Percentiles rank a stretch among this genome's conserved stretches.
Evolutionary conservation across 2,329 filamentous ascomycete species (phyloP).

Genomic region (Stagonosporopsis chrysanthemi): DNA sequence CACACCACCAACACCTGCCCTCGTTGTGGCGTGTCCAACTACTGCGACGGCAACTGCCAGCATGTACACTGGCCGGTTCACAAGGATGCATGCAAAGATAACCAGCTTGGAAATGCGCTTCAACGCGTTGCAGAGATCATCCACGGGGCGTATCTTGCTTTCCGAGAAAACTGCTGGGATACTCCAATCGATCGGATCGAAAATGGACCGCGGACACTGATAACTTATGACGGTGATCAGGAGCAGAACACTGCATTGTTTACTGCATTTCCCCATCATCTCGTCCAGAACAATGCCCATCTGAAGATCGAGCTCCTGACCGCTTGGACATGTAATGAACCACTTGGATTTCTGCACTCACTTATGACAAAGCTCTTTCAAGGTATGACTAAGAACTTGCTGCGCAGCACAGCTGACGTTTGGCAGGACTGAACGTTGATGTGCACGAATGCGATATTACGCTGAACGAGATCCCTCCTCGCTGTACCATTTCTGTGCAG

Average conservation of each 20-base stretch:
- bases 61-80: background rate
- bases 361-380: background rate
- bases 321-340: background rate
- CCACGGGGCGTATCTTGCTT: constrained; percentile 9
- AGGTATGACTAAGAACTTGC: background rate
- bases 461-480: too few species aligned
- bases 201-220: background rate
- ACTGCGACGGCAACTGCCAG: background rate
- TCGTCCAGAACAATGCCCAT: background rate
- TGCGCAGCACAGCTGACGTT: too few species aligned
- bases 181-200: constrained; percentile 1
- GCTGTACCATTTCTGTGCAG: too few species aligned
- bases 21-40: background rate
- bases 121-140: constrained; percentile 1
- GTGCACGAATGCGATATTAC: too few species aligned
- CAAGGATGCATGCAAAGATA: background rate
- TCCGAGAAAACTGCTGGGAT: constrained; percentile 15
- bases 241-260: background rate
- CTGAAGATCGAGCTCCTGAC: background rate
- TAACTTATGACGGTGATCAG: constrained; percentile 3
- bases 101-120: background rate
- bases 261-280: background rate
- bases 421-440: too few species aligned
- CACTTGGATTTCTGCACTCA: background rate
- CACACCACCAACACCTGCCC: background rate